Evolutionary conservation across 2,329 filamentous ascomycete species (phyloP), one percentile per base, ranked within the genome.

Genomic region (Aureobasidium subglaciale): DNA sequence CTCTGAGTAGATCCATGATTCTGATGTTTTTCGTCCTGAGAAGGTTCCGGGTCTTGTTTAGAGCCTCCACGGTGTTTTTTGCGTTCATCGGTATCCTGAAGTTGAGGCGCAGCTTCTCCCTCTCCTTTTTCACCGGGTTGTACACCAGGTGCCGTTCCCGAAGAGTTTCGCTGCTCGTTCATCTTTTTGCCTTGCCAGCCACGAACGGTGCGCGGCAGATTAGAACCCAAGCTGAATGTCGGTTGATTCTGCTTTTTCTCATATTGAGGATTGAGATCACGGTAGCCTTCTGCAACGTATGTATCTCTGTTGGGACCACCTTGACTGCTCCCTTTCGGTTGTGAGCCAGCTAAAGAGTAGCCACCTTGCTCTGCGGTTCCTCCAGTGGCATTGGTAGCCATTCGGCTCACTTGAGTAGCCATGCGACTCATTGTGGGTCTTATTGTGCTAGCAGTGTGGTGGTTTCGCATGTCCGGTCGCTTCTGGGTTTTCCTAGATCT

Each of bases 121-220:
- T 61, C 59, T 30, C 60, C 62, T n/a, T 61, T 63, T 40, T 63
- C 58, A 4, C 49, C 58, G 10, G 57, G 43, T 15, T 60, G 52
- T 3, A 62, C 56, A 24, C 56, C 52, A 8, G 37, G 25, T 16
- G 55, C 53, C n/a, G 50, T 41, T 6, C 56, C 37, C 11, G 34
- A 27, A 2, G 42, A 15, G 16, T 13, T 22, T 15, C 55, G 53
- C 5, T 55, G 35, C 7, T 57, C 35, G 13, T 46, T 40, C 7
- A 46, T 38, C 46, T 61, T 60, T 16, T 41, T 56, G 6, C 53
- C 46, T 56, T 58, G 62, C 46, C 37, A 57, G 5, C 49, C 40
- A 27, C 64, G 45, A 13, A 65, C 59, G 37, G 61, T 62, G 30
- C 63, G 63, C 15, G 64, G 64, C 38, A 65, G 62, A 1, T 63